Evolutionary conservation across 192 early-diverging fungal genomes (phyloP), one percentile per base, ranked within the genome.

Genomic region (Thoreauomyces humboldtii): DNA sequence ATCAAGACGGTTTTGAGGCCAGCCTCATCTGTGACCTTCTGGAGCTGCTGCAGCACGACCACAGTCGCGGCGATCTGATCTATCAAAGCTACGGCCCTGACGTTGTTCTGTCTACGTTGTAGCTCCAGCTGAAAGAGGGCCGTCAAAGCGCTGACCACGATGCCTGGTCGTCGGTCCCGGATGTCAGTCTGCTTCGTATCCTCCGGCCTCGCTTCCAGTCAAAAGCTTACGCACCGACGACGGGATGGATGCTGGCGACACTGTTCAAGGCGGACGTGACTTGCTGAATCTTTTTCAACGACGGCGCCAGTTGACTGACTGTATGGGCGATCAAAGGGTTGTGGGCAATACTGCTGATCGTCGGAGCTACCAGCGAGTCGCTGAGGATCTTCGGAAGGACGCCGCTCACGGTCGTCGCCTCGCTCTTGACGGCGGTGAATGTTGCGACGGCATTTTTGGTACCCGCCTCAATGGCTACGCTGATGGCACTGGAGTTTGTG

Each of bases 51-150:
- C 9, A 54, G 21, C 11, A 54, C 33, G 31, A 32, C 6, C 9
- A 54, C 52, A 9, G 52, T 54, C 28, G 25, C 52, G 27, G 52
- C 52, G 31, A 54, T 21, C 31, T 54, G 52, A 54, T 54, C 33
- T 14, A 24, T 32, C 21, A 54, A 32, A 9, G 52, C 31, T 14
- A 54, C 21, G 27, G 52, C 52, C 31, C 33, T 54, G 5, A 9
- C 31, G 31, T 54, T 54, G 52, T 54, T 54, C 21, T 54, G 52
- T 11, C 52, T 24, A 4, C 52, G 6, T 32, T 31, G 21, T 9
- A 54, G 52, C 21, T 54, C 52, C 22, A 54, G 7, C 21, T 54
- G 22, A 32, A 54, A 54, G 11, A 54, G 21, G 9, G 52, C 52
- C 52, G 9, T 12, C 11, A 41, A 17, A 41, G 17, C 9, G 38